Evolutionary conservation across 208 protist genomes (phyloP).

Genomic region (Trichomonas tenax): DNA sequence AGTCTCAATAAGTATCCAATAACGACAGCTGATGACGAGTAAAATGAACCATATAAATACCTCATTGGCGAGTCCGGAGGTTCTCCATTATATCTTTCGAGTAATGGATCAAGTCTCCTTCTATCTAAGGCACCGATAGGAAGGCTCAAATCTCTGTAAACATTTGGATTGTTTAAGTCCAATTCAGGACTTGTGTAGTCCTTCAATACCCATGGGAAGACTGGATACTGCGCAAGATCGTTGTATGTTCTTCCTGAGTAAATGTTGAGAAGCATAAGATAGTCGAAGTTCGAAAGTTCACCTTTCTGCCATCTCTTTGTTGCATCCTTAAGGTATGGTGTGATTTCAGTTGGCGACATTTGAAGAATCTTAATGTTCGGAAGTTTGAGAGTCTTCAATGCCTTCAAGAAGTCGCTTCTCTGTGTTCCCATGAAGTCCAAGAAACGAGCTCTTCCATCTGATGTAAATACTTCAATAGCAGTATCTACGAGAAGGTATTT

Average conservation of each 20-base stretch:
- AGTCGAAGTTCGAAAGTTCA: slow-evolving; percentile 28
- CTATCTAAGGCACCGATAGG: background rate
- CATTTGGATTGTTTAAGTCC: background rate
- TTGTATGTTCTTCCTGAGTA: slow-evolving; percentile 78
- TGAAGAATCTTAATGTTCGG: background rate
- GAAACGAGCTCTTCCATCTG: background rate
- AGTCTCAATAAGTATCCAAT: background rate
- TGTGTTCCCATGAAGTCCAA: background rate
- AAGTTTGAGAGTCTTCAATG: background rate
- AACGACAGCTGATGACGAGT: background rate
- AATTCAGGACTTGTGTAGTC: background rate
- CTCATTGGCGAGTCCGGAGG: background rate
- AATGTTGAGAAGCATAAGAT: slow-evolving; percentile 63
- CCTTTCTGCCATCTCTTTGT: slow-evolving; percentile 7
- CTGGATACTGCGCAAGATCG: slow-evolving; percentile 91
- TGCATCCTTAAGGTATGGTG: background rate
- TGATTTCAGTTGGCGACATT: background rate
- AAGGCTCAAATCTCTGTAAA: background rate
- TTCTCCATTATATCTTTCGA: background rate
- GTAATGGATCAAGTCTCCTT: background rate
- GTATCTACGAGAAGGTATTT: background rate
- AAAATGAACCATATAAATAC: background rate
- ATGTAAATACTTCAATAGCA: background rate
- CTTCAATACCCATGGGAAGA: slow-evolving; percentile 68
- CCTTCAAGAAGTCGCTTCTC: background rate